A percentile compares a stretch with the other conserved stretches of the same genome.
These are phyloP conservation scores for Apophysomyces variabilis DNA, from an alignment of 371 early-diverging fungal species.

Conservation along the genomic window DNA sequence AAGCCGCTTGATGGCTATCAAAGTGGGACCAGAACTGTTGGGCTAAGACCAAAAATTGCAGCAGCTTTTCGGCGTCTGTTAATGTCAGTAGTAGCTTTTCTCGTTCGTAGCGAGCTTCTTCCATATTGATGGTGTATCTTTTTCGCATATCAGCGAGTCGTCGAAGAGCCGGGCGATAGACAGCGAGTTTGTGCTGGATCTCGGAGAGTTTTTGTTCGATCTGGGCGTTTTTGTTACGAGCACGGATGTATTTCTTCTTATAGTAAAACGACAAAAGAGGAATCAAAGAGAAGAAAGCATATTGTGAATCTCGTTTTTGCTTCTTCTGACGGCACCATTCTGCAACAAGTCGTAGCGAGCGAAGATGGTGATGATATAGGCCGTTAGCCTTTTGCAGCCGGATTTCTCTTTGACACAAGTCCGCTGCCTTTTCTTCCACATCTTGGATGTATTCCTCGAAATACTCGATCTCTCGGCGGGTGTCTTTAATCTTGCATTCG, in stretches of 20 bases:
- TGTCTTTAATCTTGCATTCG: slow-evolving; percentile 12
- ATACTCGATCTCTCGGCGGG: slow-evolving; percentile 11
- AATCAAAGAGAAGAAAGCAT: slow-evolving; percentile 29
- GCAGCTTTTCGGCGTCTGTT: background rate
- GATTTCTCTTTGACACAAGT: background rate
- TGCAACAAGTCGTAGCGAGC: slow-evolving; percentile 12
- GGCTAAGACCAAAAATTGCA: slow-evolving; percentile 14
- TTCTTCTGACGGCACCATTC: slow-evolving; percentile 32
- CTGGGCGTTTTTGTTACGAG: slow-evolving; percentile 13
- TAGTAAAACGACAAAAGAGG: slow-evolving; percentile 31
- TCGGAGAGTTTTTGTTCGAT: slow-evolving; percentile 10
- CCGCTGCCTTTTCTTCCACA: background rate
- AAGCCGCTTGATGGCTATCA: slow-evolving; percentile 35
- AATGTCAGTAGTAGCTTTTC: background rate
- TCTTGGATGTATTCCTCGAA: background rate
- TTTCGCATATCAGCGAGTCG: background rate
- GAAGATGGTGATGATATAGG: background rate
- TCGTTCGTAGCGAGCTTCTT: background rate
- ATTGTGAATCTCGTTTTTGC: slow-evolving; percentile 29
- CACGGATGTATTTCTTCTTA: slow-evolving; percentile 14
- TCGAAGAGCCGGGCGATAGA: background rate
- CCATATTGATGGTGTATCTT: background rate
- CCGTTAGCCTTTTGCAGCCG: background rate
- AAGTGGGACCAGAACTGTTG: slow-evolving; percentile 41
- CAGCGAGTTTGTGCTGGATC: slow-evolving; percentile 11